Evolutionary conservation across 2,329 filamentous ascomycete species (phyloP).

Genomic region (Cladophialophora carrionii): DNA sequence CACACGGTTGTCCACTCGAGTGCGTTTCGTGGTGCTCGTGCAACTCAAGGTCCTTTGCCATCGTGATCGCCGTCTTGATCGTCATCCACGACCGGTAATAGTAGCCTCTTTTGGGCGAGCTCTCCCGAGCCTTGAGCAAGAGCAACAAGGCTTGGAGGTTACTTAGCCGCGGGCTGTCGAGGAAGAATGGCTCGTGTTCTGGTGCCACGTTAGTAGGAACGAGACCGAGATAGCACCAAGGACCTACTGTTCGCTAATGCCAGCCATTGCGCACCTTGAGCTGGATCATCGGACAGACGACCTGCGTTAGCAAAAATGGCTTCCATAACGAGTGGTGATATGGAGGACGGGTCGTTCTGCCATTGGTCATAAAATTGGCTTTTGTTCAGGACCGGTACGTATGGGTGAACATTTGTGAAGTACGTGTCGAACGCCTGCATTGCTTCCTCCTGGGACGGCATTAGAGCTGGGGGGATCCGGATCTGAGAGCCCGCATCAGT

Average conservation of each 20-base stretch:
- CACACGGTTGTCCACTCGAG: slow-evolving; percentile 70
- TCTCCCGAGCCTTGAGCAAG: slow-evolving; percentile 86
- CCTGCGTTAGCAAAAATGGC: slow-evolving; percentile 89
- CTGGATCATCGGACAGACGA: slow-evolving; percentile 77
- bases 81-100: slow-evolving; percentile 98
- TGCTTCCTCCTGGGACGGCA: slow-evolving; percentile 83
- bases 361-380: slow-evolving; percentile 84
- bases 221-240: not conserved
- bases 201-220: slow-evolving; percentile 37
- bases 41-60: slow-evolving; percentile 88
- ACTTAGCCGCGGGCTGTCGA: slow-evolving; percentile 86
- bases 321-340: slow-evolving; percentile 87
- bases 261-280: slow-evolving; percentile 89
- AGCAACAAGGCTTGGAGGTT: slow-evolving; percentile 89
- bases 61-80: slow-evolving; percentile 85
- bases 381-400: slow-evolving; percentile 86
- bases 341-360: slow-evolving; percentile 77
- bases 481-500: slow-evolving; percentile 74
- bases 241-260: slow-evolving; percentile 79
- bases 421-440: slow-evolving; percentile 87
- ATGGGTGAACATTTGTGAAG: slow-evolving; percentile 88
- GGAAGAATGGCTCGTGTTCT: slow-evolving; percentile 92
- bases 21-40: slow-evolving; percentile 85
- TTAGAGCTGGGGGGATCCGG: slow-evolving; percentile 86
- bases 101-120: slow-evolving; percentile 89